Conservation (phyloP, 192 early-diverging fungal species). For the Coemansia sp. region DNA sequence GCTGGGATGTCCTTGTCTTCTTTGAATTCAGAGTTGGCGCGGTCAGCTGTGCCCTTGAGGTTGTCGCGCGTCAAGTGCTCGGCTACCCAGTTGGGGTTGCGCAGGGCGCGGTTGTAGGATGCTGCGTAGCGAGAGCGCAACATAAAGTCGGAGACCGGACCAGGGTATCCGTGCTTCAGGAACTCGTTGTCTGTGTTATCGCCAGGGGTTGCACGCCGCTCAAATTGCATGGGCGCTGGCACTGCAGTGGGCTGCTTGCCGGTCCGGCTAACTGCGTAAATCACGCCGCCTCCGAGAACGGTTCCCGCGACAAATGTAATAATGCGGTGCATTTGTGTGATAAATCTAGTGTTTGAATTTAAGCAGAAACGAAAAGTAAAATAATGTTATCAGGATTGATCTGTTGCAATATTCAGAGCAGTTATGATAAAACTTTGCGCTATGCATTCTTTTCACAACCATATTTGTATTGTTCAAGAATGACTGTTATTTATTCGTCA, state of each 20-base stretch:
- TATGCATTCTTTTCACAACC: background rate
- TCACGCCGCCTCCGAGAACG: conserved; percentile 41
- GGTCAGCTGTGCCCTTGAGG: conserved; percentile 57
- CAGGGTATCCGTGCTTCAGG: conserved; percentile 52
- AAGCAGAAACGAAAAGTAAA: too few relatives aligned
- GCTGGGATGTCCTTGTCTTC: conserved; percentile 75
- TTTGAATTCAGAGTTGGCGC: conserved; percentile 69
- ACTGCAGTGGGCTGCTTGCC: conserved; percentile 1
- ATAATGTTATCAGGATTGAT: background rate
- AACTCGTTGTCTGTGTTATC: conserved; percentile 31
- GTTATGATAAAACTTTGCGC: too few relatives aligned
- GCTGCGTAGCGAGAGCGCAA: conserved; percentile 68
- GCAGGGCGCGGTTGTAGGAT: conserved; percentile 73
- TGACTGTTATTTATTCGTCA: background rate
- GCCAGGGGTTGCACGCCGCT: background rate
- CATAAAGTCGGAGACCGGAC: conserved; percentile 75
- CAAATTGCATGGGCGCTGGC: background rate
- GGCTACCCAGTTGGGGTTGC: conserved; percentile 77
- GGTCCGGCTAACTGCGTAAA: conserved; percentile 24
- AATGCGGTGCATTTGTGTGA: conserved; percentile 35
- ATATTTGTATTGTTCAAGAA: background rate
- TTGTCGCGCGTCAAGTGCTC: conserved; percentile 67
- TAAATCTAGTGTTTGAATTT: background rate
- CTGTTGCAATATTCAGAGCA: background rate
- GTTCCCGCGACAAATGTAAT: conserved; percentile 47